Percentiles rank a stretch among this genome's conserved stretches.
Conservation (phyloP, 2,329 filamentous ascomycete species). For the Huntiella abstrusa region DNA sequence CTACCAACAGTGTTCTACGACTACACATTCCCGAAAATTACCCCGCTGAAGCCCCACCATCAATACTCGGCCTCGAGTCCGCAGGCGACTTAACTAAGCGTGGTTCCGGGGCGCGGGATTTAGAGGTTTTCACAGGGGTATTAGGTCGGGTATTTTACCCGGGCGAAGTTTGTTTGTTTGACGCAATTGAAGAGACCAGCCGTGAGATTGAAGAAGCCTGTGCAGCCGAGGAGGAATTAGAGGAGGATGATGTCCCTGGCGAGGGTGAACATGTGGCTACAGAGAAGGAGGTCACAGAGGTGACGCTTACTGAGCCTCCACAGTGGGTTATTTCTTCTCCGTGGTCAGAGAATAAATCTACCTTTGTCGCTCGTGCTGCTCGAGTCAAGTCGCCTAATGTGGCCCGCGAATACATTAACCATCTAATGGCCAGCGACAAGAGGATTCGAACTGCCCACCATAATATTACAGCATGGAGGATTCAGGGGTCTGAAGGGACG, state of each 20-base stretch:
- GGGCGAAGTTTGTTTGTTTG: slow-evolving; percentile 72
- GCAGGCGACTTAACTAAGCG: slow-evolving; percentile 47
- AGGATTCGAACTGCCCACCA: slow-evolving; percentile 76
- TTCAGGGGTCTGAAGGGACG: slow-evolving; percentile 37
- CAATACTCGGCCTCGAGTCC: slow-evolving; percentile 58
- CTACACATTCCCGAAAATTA: slow-evolving; percentile 57
- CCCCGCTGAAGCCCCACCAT: slow-evolving; percentile 48
- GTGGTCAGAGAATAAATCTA: slow-evolving; percentile 65
- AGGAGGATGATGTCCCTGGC: slow-evolving; percentile 8
- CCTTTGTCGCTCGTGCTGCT: slow-evolving; percentile 66
- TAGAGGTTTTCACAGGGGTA: slow-evolving; percentile 48
- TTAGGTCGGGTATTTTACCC: slow-evolving; percentile 49
- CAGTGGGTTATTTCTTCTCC: slow-evolving; percentile 59
- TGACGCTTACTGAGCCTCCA: slow-evolving; percentile 18
- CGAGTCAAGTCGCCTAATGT: slow-evolving; percentile 49
- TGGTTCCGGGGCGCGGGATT: slow-evolving; percentile 52
- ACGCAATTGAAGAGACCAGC: slow-evolving; percentile 62
- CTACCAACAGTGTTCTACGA: slow-evolving; percentile 34
- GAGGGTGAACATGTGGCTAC: slow-evolving; percentile 1
- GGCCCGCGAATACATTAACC: slow-evolving; percentile 50
- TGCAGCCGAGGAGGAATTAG: slow-evolving; percentile 12
- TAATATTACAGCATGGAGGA: slow-evolving; percentile 90
- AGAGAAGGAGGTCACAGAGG: slow-evolving; percentile 10
- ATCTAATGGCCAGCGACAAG: slow-evolving; percentile 66
- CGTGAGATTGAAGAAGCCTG: slow-evolving; percentile 21